Evolutionary conservation across 345 rosid species (phyloP).

Genomic region (Sisymbrium altissimum): DNA sequence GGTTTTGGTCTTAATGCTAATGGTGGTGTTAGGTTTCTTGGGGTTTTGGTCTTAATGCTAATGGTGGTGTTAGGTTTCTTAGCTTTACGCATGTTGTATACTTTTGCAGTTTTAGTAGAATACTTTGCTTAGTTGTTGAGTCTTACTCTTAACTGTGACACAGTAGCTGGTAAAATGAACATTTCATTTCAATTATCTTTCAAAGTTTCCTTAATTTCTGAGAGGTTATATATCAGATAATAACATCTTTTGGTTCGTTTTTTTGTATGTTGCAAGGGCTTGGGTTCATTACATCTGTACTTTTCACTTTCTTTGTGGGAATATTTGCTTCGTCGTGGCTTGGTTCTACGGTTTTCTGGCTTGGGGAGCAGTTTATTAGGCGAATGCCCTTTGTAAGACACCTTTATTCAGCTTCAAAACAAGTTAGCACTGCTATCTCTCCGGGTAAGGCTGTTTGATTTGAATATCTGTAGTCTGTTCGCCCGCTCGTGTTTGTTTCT

Average conservation of each 20-base stretch:
- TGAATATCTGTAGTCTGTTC: background rate
- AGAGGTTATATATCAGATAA: background rate
- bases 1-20: background rate
- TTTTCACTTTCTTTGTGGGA: constrained; percentile 70
- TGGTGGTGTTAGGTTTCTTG: background rate
- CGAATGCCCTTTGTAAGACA: constrained; percentile 78
- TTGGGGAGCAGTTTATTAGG: constrained; percentile 82
- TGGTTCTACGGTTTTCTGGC: constrained; percentile 71
- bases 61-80: no score
- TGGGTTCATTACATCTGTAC: constrained; percentile 73
- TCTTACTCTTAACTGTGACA: background rate
- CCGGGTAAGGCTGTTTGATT: constrained; percentile 48
- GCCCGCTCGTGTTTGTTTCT: no score
- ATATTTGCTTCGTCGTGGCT: constrained; percentile 87
- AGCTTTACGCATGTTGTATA: no score
- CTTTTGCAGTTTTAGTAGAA: background rate
- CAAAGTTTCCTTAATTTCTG: background rate
- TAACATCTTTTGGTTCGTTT: background rate
- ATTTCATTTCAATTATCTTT: background rate
- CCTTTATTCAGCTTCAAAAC: constrained; percentile 80
- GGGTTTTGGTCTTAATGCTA: background rate
- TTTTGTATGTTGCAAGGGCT: constrained; percentile 50
- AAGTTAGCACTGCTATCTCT: constrained; percentile 78
- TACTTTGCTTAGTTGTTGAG: background rate
- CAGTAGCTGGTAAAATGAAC: background rate